phyloP scores from a whole-genome alignment of 2,329 filamentous ascomycete species.

The Venturia aucupariae region DNA sequence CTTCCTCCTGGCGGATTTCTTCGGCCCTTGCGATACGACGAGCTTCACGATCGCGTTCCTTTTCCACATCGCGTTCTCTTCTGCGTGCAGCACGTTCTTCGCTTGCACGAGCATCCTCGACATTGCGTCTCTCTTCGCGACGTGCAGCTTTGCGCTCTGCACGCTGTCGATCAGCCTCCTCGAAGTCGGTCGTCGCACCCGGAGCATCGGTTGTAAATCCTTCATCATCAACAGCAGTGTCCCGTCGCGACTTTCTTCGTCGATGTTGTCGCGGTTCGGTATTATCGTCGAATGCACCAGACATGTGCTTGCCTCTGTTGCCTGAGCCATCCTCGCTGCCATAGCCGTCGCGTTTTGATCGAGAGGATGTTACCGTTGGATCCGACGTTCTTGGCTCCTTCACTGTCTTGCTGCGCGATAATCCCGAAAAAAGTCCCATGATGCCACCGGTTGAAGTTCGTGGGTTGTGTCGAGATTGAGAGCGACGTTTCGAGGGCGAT shows the following conservation, averaged over 20 bases:
- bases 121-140: constrained; percentile 13
- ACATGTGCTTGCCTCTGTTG: neutral
- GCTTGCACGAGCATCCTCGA: constrained; percentile 12
- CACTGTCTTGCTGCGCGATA: constrained; percentile 14
- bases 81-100: constrained; percentile 12
- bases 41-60: constrained; percentile 13
- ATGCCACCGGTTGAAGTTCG: constrained; percentile 13
- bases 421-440: constrained; percentile 15
- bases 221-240: constrained; percentile 8
- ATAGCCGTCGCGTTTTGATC: constrained; percentile 10
- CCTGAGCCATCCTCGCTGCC: constrained; percentile 10
- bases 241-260: constrained; percentile 12
- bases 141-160: constrained; percentile 15
- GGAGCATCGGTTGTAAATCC: constrained; percentile 16
- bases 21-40: constrained; percentile 11
- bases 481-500: constrained; percentile 5
- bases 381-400: constrained; percentile 7
- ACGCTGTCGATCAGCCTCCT: constrained; percentile 15
- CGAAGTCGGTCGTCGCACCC: constrained; percentile 14
- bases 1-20: constrained; percentile 13
- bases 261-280: constrained; percentile 5
- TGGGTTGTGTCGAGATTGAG: constrained; percentile 9
- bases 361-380: neutral
- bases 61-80: constrained; percentile 8
- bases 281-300: neutral